Evolutionary conservation across 495 filamentous ascomycete species (phyloP), one percentile per base, ranked within the genome.

Genomic region (Neurospora tetraspora): DNA sequence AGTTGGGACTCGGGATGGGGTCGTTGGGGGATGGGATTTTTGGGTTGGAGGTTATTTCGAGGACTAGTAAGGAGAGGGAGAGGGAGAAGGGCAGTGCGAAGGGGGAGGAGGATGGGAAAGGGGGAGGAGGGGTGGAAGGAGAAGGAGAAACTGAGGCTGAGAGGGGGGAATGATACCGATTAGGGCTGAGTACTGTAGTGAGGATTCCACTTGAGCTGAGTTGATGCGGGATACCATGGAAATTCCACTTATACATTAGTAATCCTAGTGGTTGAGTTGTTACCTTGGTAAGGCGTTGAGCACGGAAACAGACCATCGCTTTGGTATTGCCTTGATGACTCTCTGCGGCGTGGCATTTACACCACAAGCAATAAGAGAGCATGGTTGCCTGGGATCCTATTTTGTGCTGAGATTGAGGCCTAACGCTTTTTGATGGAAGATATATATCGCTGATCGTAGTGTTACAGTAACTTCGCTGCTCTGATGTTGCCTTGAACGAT

Each of bases 1-100:
- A 70, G 39, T 72, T 81, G 1, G 53, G 27, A 61, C 12, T 61
- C 2, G 45, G n/a, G 14, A 14, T 14, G 20, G 53, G 53, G 53
- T 27, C 53, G 53, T 78, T 79, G 11, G 73, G 78, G 39, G 82
- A 84, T 69, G 80, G 82, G 61, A 84, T 86, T 37, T 86, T 86
- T 74, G 83, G 83, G 8, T 23, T 86, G 71, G 78, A 85, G 74
- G 81, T 83, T 37, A 80, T 86, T 27, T 73, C 76, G 39, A 84
- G 78, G 72, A 68, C 39, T 38, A 37, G 23, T 68, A 38, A 65
- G 18, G 47, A 23, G 11, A 59, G n/a, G n/a, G 11, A 27, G 4
- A 12, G 23, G n/a, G 20, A 14, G 5, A 59, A 27, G 27, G 12
- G 7, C 31, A 23, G 10, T 34, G 53, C 14, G 12, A 65, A 65